phyloP scores from a whole-genome alignment of 805 yeast species.

The Starmera pachycereana region DNA sequence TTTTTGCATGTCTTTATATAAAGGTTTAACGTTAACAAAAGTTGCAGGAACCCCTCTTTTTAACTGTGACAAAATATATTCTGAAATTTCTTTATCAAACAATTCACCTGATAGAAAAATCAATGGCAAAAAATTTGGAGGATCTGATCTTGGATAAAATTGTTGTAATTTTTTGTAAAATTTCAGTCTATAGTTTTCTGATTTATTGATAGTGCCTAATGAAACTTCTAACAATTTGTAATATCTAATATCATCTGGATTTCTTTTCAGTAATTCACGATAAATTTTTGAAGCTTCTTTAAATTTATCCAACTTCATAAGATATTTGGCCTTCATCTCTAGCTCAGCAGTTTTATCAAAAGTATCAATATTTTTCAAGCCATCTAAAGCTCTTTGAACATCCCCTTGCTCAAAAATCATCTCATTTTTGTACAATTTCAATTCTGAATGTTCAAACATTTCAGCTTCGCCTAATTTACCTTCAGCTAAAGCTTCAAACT shows the following conservation, averaged over 20 bases:
- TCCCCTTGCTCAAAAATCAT: conserved; percentile 47
- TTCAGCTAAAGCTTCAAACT: conserved; percentile 66
- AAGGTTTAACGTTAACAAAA: conserved; percentile 75
- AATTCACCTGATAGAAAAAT: conserved; percentile 51
- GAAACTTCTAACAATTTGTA: conserved; percentile 58
- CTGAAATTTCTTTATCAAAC: conserved; percentile 35
- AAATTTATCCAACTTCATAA: conserved; percentile 42
- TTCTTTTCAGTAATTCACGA: conserved; percentile 65
- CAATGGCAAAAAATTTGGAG: conserved; percentile 71
- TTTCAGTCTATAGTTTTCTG: conserved; percentile 39
- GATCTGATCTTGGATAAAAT: conserved; percentile 78
- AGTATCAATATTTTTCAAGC: conserved; percentile 44
- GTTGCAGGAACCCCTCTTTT: conserved; percentile 83
- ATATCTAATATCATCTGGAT: conserved; percentile 69
- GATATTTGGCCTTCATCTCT: conserved; percentile 60
- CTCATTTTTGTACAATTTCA: conserved; percentile 60
- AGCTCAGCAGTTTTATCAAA: conserved; percentile 49
- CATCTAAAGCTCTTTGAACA: conserved; percentile 35
- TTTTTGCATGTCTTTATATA: conserved; percentile 39
- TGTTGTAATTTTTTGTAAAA: conserved; percentile 55
- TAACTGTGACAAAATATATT: conserved; percentile 53
- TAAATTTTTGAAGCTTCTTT: conserved; percentile 61
- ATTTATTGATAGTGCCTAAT: conserved; percentile 38
- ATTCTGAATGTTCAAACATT: conserved; percentile 71
- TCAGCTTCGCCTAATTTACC: conserved; percentile 61